Conservation (phyloP, 139 green algal genomes). For the Coelastrella sp. region DNA sequence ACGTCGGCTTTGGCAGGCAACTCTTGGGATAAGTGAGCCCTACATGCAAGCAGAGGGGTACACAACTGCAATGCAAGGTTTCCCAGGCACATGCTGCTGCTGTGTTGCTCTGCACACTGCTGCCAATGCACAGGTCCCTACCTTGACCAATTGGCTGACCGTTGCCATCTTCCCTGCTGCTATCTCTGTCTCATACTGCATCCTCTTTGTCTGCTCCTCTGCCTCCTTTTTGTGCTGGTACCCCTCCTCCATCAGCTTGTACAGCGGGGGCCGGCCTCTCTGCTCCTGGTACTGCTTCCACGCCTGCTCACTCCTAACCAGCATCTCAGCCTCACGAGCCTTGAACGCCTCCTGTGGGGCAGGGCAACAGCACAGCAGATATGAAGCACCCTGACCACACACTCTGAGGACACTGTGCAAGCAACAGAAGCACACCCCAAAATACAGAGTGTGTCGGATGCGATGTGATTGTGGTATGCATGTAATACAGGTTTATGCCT, state of each 20-base stretch:
- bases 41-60: neutral
- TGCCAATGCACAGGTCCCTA: neutral
- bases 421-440: neutral
- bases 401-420: neutral
- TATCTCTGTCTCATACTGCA: conserved; percentile 14
- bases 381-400: neutral
- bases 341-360: conserved; percentile 34
- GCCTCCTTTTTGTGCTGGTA: conserved; percentile 2
- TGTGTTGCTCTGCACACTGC: neutral
- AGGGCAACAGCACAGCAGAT: neutral
- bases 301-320: conserved; percentile 22
- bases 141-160: conserved; percentile 37
- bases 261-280: conserved; percentile 34
- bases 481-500: neutral
- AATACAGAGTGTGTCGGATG: neutral
- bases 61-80: too few species aligned
- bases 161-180: conserved; percentile 35
- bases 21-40: neutral
- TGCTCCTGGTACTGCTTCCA: conserved; percentile 50
- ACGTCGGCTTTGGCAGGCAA: neutral
- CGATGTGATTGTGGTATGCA: neutral
- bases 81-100: too few species aligned
- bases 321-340: conserved; percentile 26
- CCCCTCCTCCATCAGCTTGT: conserved; percentile 43
- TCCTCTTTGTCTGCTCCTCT: neutral